These are phyloP conservation scores for Inga oerstediana DNA, from an alignment of 306 rosid genomes.

Conservation along the genomic window DNA sequence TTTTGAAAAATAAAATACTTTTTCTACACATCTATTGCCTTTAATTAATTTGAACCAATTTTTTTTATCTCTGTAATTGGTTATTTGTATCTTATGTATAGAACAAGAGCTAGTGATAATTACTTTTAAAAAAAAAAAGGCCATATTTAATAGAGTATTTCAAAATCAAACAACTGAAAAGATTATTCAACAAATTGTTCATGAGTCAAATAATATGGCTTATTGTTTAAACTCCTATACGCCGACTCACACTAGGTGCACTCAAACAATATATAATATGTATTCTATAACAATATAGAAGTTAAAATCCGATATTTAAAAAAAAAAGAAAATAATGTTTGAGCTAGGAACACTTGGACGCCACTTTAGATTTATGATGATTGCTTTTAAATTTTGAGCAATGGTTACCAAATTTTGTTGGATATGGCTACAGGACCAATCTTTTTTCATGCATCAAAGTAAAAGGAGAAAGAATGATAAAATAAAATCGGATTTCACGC, in stretches of 20 bases:
- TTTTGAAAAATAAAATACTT: too few species aligned
- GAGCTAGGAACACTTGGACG: constrained; percentile 38
- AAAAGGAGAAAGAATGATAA: constrained; percentile 16
- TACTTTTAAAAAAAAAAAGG: too few species aligned
- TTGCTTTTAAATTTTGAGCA: constrained; percentile 39
- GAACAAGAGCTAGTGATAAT: too few species aligned
- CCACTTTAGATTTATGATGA: constrained; percentile 47
- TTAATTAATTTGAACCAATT: too few species aligned
- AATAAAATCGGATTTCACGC: constrained; percentile 50
- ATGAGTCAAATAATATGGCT: too few species aligned
- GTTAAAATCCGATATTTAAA: background rate
- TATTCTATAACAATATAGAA: background rate
- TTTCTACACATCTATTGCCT: too few species aligned
- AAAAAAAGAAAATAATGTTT: background rate
- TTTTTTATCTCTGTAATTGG: too few species aligned
- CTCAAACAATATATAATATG: background rate
- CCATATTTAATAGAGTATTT: too few species aligned
- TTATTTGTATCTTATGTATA: too few species aligned
- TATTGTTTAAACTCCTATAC: too few species aligned
- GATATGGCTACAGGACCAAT: constrained; percentile 5
- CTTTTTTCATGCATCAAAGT: constrained; percentile 42
- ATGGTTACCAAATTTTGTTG: constrained; percentile 37
- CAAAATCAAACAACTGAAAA: too few species aligned
- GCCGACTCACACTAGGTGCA: background rate
- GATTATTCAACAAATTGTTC: too few species aligned